Conservation (phyloP, 2,329 filamentous ascomycete species). For the Chrysoporthe cubensis region DNA sequence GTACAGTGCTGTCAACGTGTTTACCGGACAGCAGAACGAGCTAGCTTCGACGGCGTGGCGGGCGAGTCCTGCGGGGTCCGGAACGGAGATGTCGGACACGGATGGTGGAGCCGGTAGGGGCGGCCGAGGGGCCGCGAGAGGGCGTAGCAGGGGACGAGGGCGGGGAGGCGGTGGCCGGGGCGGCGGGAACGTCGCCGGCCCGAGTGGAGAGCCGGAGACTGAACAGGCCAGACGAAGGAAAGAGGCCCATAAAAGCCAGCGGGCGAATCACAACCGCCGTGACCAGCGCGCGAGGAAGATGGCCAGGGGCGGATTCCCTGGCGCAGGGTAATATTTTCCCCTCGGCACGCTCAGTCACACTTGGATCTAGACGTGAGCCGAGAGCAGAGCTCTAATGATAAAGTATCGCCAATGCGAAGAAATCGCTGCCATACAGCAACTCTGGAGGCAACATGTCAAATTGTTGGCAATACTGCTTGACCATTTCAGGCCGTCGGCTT, state of each 20-base stretch:
- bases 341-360: background rate
- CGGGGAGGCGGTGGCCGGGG: slow-evolving; percentile 53
- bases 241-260: slow-evolving; percentile 78
- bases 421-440: background rate
- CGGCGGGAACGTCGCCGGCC: slow-evolving; percentile 65
- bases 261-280: slow-evolving; percentile 85
- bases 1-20: slow-evolving; percentile 55
- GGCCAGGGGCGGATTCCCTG: slow-evolving; percentile 55
- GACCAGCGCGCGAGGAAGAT: slow-evolving; percentile 71
- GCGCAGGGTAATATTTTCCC: slow-evolving; percentile 10
- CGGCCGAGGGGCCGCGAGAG: slow-evolving; percentile 51
- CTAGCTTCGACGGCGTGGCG: slow-evolving; percentile 70
- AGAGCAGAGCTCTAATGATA: background rate
- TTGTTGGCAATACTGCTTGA: background rate
- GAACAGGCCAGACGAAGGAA: slow-evolving; percentile 74
- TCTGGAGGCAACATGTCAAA: background rate
- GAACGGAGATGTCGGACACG: slow-evolving; percentile 59
- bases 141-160: slow-evolving; percentile 42
- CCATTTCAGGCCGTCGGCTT: too few species aligned
- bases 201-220: slow-evolving; percentile 71
- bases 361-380: background rate
- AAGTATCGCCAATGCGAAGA: background rate
- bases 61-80: slow-evolving; percentile 55
- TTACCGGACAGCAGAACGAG: slow-evolving; percentile 67
- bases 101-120: slow-evolving; percentile 48